A percentile compares a stretch with the other conserved stretches of the same genome.
phyloP scores from a whole-genome alignment of 1,284 basidiomycete genomes.

The Retiboletus flavoniger region DNA sequence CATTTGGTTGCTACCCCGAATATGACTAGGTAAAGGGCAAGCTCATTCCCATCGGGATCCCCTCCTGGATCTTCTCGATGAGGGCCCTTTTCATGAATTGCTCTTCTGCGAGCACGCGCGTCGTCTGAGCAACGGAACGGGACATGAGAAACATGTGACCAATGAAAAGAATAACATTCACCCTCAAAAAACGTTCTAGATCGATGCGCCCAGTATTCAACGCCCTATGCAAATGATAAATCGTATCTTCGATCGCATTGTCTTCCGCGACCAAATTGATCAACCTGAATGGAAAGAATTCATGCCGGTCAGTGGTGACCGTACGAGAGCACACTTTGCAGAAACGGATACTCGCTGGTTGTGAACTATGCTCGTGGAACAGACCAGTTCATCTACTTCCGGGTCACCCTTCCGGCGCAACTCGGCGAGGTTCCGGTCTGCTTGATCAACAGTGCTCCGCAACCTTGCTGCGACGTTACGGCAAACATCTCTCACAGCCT shows the following conservation, averaged over 20 bases:
- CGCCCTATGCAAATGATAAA: conserved; percentile 94
- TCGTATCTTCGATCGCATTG: conserved; percentile 96
- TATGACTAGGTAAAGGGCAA: conserved; percentile 32
- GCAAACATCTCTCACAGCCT: conserved; percentile 94
- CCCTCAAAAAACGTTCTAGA: conserved; percentile 88
- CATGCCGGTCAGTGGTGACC: conserved; percentile 15
- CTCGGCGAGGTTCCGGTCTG: conserved; percentile 67
- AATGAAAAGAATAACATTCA: conserved; percentile 39
- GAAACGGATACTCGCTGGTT: conserved; percentile 74
- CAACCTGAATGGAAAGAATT: conserved; percentile 53
- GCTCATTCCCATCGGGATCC: conserved; percentile 58
- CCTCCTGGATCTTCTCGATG: conserved; percentile 80
- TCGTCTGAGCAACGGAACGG: conserved; percentile 55
- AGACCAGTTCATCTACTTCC: conserved; percentile 91
- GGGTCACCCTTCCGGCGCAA: conserved; percentile 74
- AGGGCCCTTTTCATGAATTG: conserved; percentile 93
- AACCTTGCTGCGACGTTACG: conserved; percentile 70
- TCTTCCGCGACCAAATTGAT: conserved; percentile 97
- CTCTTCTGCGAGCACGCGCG: conserved; percentile 86
- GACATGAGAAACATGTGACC: conserved; percentile 27
- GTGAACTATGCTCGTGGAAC: conserved; percentile 91
- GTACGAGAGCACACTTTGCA: conserved; percentile 1
- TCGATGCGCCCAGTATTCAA: conserved; percentile 91
- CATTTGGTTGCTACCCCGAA: conserved; percentile 32
- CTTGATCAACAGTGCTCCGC: conserved; percentile 58